Base-by-base conservation (phyloP, 805 yeast species). In the Candida suzukii region DNA sequence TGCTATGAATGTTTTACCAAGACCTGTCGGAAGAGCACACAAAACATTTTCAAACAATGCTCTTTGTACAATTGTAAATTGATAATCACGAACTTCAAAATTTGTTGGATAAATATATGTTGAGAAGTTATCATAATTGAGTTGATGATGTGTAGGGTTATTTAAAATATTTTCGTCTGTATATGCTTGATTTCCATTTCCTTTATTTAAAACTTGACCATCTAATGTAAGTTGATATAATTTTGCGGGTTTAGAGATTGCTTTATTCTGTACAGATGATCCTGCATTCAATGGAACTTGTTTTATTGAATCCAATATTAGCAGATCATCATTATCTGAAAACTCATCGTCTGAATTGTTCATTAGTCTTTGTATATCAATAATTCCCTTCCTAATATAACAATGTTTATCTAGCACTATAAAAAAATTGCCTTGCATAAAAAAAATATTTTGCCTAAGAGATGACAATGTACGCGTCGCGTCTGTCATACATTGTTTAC, bases 1-100 rank as follows among this genome's bases (percentile, higher is more conserved):
- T 2, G 99, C 98, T 54, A 93, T 88, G 48, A 93, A 88, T 0
- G 99, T 93, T 63, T 93, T 93, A 31, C 99, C 99, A 58, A 90
- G 69, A 49, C 99, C 99, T 0, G 99, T 93, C 1, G 99, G 99
- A 14, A 93, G 74, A 0, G 97, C 95, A 56, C 95, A 91, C 20
- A 93, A 66, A 3, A 83, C 58, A 54, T 93, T 93, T 46, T 79
- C 70, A 52, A 74, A 78, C 29, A 93, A 65, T 0, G 96, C 81
- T 43, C 77, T 74, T 36, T 70, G 67, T 3, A 88, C 87, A 41
- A 93, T 88, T 48, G 81, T 80, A 54, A 71, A 79, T 63, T 93
- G 99, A 57, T 95, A 93, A 45, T 88, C 95, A 56, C 99, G 75
- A 0, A 83, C 69, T 45, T 85, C 84, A 47, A 76, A 76, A 53